Base-by-base conservation (phyloP, 2,329 filamentous ascomycete species). In the Diaporthe vaccinii region DNA sequence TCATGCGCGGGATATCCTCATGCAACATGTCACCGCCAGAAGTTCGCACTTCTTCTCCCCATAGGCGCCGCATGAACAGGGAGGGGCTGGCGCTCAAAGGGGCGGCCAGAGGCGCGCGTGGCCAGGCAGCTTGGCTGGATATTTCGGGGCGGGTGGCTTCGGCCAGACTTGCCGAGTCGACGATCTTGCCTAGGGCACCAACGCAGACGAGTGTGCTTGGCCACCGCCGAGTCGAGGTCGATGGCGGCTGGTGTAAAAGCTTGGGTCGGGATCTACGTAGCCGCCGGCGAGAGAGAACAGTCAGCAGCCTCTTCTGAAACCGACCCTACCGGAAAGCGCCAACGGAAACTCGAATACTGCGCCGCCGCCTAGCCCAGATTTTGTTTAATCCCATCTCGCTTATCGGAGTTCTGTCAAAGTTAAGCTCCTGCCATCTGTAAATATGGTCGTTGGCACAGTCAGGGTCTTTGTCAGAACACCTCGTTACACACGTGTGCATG, bases 241-340 rank as follows among this genome's bases (percentile, higher is more conserved):
- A 67, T 70, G 34, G 65, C n/a, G 65, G 65, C 49, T 17, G 65
- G 9, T 41, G 8, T 25, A 3, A 69, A 68, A 41, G 65, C 65
- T 55, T 69, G 65, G 65, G 34, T 55, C 65, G 65, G 65, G 65
- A 68, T 68, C 65, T 53, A 15, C 65, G 53, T 53, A 75, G 70
- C 62, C 49, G 73, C 61, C 55, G 57, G 69, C 62, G 49, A 55
- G 28, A 25, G 73, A 34, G 34, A 8, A 74, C n/a, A 41, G 49
- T 69, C 65, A 39, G 46, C n/a, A 17, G 49, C 22, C n/a, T 22
- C 44, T 25, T 49, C 69, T 73, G 78, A 73, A 78, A 78, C 76
- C 78, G 67, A 67, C 73, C 58, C 34, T 69, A 55, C 65, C 34
- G 14, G 12, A 39, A 41, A 22, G 22, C 65, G 14, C 34, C 65